Conservation (phyloP, 2,329 filamentous ascomycete species). For the Trichophyton mentagrophytes region DNA sequence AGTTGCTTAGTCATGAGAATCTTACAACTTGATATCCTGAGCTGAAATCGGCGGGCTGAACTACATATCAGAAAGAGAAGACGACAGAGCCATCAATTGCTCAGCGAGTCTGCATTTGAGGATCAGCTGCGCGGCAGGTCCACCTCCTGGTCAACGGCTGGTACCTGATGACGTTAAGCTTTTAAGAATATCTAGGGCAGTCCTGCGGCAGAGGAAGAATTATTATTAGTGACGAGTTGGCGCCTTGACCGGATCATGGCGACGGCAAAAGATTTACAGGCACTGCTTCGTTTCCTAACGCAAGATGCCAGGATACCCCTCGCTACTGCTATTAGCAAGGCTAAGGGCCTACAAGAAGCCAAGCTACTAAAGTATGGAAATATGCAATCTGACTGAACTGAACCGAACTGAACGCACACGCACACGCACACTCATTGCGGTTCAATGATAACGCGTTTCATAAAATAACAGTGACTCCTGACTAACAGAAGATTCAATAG, state of each 20-base stretch:
- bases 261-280: slow-evolving; percentile 24
- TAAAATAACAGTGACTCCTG: not conserved
- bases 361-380: slow-evolving; percentile 30
- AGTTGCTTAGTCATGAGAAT: too few relatives aligned
- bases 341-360: slow-evolving; percentile 41
- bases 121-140: too few relatives aligned
- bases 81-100: too few relatives aligned
- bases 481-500: slow-evolving; percentile 16
- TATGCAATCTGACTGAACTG: not conserved
- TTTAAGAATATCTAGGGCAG: too few relatives aligned
- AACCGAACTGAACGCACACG: too few relatives aligned
- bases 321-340: slow-evolving; percentile 42
- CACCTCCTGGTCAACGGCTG: too few relatives aligned
- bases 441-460: not conserved
- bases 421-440: not conserved
- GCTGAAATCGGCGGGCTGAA: too few relatives aligned
- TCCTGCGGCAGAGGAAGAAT: not conserved
- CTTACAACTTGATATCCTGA: too few relatives aligned
- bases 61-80: too few relatives aligned
- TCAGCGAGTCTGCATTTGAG: too few relatives aligned
- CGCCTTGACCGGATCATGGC: slow-evolving; percentile 11
- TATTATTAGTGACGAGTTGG: slow-evolving; percentile 22
- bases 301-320: slow-evolving; percentile 46
- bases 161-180: too few relatives aligned
- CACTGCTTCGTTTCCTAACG: slow-evolving; percentile 44